These are phyloP conservation scores for Zasmidium angulare DNA, from an alignment of 2,329 filamentous ascomycete species.

Conservation along the genomic window DNA sequence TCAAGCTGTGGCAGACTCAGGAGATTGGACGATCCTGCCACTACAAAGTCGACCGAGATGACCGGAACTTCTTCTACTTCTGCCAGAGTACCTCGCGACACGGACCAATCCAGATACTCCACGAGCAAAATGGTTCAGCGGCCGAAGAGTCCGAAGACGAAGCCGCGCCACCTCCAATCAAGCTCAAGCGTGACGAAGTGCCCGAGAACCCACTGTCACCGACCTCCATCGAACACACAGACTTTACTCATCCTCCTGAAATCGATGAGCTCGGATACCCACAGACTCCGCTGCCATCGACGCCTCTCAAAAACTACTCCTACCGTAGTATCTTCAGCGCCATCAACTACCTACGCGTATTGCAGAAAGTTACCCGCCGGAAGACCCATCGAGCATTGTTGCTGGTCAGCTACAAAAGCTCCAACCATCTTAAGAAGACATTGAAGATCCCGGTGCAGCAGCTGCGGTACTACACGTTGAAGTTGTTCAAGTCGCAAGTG, in stretches of 20 bases:
- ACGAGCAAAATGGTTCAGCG: slow-evolving; percentile 30
- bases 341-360: slow-evolving; percentile 91
- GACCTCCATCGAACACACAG: slow-evolving; percentile 24
- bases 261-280: slow-evolving; percentile 89
- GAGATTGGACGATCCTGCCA: slow-evolving; percentile 90
- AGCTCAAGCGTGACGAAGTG: slow-evolving; percentile 51
- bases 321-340: slow-evolving; percentile 93
- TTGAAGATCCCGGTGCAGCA: slow-evolving; percentile 86
- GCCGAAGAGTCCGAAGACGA: slow-evolving; percentile 62
- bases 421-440: slow-evolving; percentile 85
- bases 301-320: slow-evolving; percentile 85
- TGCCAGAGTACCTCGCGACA: slow-evolving; percentile 74
- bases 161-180: slow-evolving; percentile 75
- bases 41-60: slow-evolving; percentile 76
- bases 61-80: slow-evolving; percentile 88
- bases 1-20: slow-evolving; percentile 92
- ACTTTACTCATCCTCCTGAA: slow-evolving; percentile 47
- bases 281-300: slow-evolving; percentile 64
- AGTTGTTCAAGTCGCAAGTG: slow-evolving; percentile 97
- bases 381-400: slow-evolving; percentile 94
- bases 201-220: slow-evolving; percentile 39
- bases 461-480: slow-evolving; percentile 89
- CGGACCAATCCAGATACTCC: slow-evolving; percentile 26
- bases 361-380: slow-evolving; percentile 96
- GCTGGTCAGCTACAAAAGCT: slow-evolving; percentile 93